A percentile compares a stretch with the other conserved stretches of the same genome.
Conservation (phyloP, 1,284 basidiomycete species). For the Fomitopsis palustris region DNA sequence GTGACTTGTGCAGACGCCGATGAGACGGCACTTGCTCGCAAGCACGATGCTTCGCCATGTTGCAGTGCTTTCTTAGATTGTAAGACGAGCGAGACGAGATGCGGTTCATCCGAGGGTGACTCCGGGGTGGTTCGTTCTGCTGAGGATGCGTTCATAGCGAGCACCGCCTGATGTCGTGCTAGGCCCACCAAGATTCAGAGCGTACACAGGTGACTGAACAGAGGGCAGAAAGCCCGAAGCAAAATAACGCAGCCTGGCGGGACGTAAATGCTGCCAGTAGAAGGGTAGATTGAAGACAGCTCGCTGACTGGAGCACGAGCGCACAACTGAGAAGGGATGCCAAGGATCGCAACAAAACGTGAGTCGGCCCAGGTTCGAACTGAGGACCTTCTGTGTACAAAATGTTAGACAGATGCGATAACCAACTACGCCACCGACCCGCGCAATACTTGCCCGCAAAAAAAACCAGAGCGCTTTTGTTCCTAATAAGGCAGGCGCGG, state of each 20-base stretch:
- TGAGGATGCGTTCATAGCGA: background rate
- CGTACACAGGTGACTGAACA: no score
- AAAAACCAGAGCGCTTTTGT: no score
- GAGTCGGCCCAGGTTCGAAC: slow-evolving; percentile 22
- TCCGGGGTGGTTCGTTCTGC: background rate
- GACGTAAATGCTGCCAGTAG: no score
- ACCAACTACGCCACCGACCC: slow-evolving; percentile 68
- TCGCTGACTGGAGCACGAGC: no score
- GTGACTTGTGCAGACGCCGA: slow-evolving; percentile 58
- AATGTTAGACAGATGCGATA: slow-evolving; percentile 70
- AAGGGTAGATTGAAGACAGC: no score
- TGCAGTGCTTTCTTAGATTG: slow-evolving; percentile 79
- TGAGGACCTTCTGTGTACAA: slow-evolving; percentile 18
- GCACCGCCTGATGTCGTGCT: no score
- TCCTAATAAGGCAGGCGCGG: background rate
- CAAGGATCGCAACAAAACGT: background rate
- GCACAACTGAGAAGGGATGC: background rate
- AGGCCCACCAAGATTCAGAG: no score
- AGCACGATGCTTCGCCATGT: slow-evolving; percentile 70
- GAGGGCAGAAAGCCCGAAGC: no score
- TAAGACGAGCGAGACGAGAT: slow-evolving; percentile 69
- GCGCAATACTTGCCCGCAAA: background rate
- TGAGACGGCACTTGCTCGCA: slow-evolving; percentile 54
- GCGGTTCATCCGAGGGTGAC: slow-evolving; percentile 15
- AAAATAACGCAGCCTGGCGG: background rate